These are phyloP conservation scores for Pseudonitzschia multiseries DNA, from an alignment of 108 stramenopile species.

Conservation along the genomic window DNA sequence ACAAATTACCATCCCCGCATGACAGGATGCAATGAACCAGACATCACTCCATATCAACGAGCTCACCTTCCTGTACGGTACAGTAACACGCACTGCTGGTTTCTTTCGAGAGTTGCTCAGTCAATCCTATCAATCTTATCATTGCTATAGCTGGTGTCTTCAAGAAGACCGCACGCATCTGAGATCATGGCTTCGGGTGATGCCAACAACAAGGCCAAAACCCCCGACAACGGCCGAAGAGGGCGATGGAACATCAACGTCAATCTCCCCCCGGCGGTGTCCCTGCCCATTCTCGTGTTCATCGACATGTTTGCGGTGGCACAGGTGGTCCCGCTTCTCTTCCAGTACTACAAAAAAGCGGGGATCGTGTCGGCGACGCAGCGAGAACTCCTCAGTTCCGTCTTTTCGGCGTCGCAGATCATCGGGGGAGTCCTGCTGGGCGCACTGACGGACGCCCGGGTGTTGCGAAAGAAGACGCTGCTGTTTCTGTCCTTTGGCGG, in stretches of 20 bases:
- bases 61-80: too few species aligned
- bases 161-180: too few species aligned
- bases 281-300: constrained; percentile 58
- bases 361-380: constrained; percentile 71
- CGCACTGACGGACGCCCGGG: constrained; percentile 67
- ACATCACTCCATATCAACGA: too few species aligned
- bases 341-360: constrained; percentile 75
- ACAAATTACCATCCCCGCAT: too few species aligned
- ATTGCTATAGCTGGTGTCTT: too few species aligned
- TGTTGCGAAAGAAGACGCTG: constrained; percentile 53
- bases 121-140: too few species aligned
- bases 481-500: constrained; percentile 87
- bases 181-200: too few species aligned
- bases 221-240: too few species aligned
- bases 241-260: background rate
- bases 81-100: too few species aligned
- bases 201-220: too few species aligned
- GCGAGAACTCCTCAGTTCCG: constrained; percentile 73
- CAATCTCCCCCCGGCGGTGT: constrained; percentile 19
- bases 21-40: too few species aligned
- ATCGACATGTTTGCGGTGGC: constrained; percentile 88
- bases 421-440: constrained; percentile 85
- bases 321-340: constrained; percentile 84
- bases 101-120: too few species aligned
- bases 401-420: constrained; percentile 88